phyloP scores from a whole-genome alignment of 169 alveolate genomes.

The Plasmodium fragile region DNA sequence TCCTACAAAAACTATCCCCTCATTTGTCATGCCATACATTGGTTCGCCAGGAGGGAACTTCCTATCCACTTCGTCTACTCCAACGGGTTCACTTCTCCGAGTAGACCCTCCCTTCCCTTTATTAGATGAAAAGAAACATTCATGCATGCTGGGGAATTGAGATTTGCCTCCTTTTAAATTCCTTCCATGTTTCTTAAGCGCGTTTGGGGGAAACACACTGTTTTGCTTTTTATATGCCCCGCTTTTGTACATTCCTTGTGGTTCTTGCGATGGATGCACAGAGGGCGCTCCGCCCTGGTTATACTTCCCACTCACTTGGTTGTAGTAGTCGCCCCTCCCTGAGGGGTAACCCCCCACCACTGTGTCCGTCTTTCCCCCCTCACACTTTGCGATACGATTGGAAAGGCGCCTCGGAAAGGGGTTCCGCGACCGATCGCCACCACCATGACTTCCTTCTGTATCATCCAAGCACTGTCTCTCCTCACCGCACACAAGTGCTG shows the following conservation, averaged over 20 bases:
- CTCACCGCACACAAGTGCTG: background rate
- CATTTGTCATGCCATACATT: background rate
- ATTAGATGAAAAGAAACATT: background rate
- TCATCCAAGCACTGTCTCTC: background rate
- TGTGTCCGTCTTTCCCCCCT: no score
- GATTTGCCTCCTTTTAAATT: background rate
- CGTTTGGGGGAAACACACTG: background rate
- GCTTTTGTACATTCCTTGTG: background rate
- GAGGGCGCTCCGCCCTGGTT: background rate
- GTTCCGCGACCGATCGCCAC: background rate
- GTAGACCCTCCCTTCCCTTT: background rate
- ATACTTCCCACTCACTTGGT: background rate
- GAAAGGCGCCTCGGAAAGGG: background rate
- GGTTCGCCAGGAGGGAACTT: background rate
- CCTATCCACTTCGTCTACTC: background rate
- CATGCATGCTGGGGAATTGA: slow-evolving; percentile 4
- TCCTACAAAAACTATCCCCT: background rate
- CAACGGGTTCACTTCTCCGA: background rate
- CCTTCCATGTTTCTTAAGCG: background rate
- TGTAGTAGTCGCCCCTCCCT: background rate
- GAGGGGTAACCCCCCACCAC: background rate
- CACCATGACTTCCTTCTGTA: background rate
- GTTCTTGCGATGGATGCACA: background rate
- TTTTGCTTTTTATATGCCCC: background rate
- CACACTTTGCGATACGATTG: no score